Evolutionary conservation across 148 eudicot species (phyloP), one percentile per base, ranked within the genome.

Genomic region (Fagopyrum esculentum): DNA sequence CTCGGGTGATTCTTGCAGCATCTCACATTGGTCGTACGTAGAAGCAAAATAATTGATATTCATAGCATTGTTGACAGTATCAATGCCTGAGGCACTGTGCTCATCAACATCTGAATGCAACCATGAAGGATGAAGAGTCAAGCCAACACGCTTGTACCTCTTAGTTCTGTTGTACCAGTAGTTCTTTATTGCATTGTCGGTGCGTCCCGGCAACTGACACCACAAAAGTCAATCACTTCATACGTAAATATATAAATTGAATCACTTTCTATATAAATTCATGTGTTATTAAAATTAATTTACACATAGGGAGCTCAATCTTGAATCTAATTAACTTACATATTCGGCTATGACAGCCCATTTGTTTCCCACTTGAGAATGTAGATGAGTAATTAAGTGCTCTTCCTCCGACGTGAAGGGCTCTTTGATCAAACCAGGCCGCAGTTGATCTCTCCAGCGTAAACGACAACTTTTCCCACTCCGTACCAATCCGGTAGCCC

Each of bases 161-260:
- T 66, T 66, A 22, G 46, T 5, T 66, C 71, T 66, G 6, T 66
- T 66, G 6, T 66, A 66, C 71, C 71, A 66, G 47, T 35, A 66
- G 71, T 66, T 66, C 19, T 66, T 66, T 13, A 66, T 43, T 66
- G 71, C 46, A 15, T 66, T 66, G 12, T 66, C 71, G 0, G 71
- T 66, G 46, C 71, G 71, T 35, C 71, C 71, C 5, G 71, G 71
- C 71, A 66, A 40, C 71, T 66, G 71, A 10, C 6, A 40, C 8
- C 46, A 66, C 46, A 43, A 35, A 35, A 1, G 40, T 1, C 40
- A 35, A 35, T 35, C 3, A 35, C 40, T 35, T 22, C 26, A 22
- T 22, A 22, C 26, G 26, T 22, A 22, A 22, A 22, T 22, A 22
- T 22, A 22, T 22, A 35, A 35, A 35, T 0, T 35, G 40, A 35